phyloP scores from a whole-genome alignment of 345 rosid genomes.

The Theobroma cacao region DNA sequence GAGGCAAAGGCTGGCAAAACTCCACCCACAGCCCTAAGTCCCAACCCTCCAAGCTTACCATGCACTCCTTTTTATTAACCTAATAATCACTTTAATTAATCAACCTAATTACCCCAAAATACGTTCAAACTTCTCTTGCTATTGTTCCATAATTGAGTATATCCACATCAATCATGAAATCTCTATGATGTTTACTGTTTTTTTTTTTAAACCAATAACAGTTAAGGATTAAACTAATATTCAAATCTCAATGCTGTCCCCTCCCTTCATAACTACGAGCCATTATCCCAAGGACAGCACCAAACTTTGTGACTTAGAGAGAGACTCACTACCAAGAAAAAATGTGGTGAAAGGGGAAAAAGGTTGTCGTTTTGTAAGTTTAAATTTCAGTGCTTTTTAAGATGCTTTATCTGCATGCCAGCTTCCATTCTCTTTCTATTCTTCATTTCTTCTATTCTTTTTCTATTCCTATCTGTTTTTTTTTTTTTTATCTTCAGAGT shows the following conservation, averaged over 20 bases:
- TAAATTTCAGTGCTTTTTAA: conserved; percentile 43
- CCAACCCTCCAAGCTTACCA: not conserved
- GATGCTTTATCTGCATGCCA: conserved; percentile 17
- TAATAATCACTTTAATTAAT: not conserved
- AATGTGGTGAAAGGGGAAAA: not conserved
- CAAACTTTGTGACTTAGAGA: conserved; percentile 34
- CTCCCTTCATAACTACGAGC: conserved; percentile 25
- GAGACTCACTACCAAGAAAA: conserved; percentile 22
- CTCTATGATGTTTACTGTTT: not conserved
- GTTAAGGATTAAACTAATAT: conserved; percentile 18
- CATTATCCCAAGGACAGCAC: conserved; percentile 39
- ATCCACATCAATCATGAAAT: conserved; percentile 9
- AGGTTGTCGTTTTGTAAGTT: conserved; percentile 34
- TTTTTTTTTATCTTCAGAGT: not conserved
- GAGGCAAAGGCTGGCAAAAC: conserved; percentile 48
- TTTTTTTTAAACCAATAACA: not conserved
- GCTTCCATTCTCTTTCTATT: conserved; percentile 56
- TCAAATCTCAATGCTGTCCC: conserved; percentile 53
- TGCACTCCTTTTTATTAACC: conserved; percentile 9
- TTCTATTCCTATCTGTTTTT: conserved; percentile 18
- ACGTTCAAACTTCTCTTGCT: not conserved
- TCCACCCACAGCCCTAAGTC: conserved; percentile 13
- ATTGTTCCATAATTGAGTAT: not conserved
- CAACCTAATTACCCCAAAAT: not conserved
- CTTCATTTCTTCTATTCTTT: conserved; percentile 24